A percentile compares a stretch with the other conserved stretches of the same genome.
Conservation (phyloP, 192 early-diverging fungal species). For the Mortierella claussenii region DNA sequence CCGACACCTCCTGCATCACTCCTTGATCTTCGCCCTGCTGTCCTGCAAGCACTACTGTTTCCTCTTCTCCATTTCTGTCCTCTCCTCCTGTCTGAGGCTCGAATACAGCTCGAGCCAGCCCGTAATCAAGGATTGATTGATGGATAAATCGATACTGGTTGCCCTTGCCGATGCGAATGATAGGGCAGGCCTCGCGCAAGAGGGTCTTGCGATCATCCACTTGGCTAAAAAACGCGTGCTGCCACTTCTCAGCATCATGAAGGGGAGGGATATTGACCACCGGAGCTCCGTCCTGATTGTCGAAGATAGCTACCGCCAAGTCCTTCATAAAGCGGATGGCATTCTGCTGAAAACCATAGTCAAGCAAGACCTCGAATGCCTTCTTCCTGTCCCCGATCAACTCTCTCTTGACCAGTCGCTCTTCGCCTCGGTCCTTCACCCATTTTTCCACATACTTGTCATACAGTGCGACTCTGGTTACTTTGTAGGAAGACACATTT, state of each 20-base stretch:
- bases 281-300: no score
- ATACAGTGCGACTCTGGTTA: conserved; percentile 9
- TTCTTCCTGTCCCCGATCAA: not conserved
- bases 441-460: conserved; percentile 5
- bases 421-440: not conserved
- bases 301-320: no score
- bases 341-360: conserved; percentile 16
- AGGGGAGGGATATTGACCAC: no score
- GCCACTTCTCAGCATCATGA: no score
- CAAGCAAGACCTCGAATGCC: not conserved
- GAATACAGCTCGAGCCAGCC: conserved; percentile 8
- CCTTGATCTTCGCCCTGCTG: no score
- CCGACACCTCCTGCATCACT: no score
- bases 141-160: conserved; percentile 15
- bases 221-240: no score
- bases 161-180: conserved; percentile 1
- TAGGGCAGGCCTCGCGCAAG: conserved; percentile 5
- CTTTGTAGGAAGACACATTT: not conserved
- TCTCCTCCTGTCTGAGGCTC: conserved; percentile 2
- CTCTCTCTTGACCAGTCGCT: not conserved
- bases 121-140: conserved; percentile 4
- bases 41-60: no score
- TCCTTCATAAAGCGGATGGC: conserved; percentile 16
- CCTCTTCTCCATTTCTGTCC: no score
- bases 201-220: not conserved